phyloP scores from a whole-genome alignment of 371 early-diverging fungal species.

The Phascolomyces articulosus region DNA sequence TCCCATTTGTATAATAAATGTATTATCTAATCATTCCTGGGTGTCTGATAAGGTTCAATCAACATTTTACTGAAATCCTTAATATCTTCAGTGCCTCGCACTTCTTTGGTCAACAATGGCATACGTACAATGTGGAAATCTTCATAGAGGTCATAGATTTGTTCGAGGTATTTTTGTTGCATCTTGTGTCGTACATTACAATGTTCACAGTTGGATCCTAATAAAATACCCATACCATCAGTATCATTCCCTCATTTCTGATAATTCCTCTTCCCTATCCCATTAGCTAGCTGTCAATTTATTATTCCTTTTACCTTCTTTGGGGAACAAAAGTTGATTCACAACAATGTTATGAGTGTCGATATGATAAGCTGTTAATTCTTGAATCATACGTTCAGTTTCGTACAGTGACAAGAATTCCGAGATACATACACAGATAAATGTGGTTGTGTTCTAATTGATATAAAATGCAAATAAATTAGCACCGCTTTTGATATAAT shows the following conservation, averaged over 20 bases:
- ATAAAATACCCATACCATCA: not conserved
- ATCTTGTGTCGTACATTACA: conserved; percentile 95
- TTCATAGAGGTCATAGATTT: conserved; percentile 97
- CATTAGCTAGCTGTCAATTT: too few species aligned
- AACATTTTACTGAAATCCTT: conserved; percentile 91
- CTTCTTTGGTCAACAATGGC: conserved; percentile 95
- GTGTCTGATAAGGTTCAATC: conserved; percentile 68
- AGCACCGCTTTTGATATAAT: too few species aligned
- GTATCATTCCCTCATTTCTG: too few species aligned
- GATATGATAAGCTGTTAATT: conserved; percentile 93
- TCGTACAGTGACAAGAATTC: conserved; percentile 99
- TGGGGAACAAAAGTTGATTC: conserved; percentile 97
- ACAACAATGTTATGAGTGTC: conserved; percentile 99
- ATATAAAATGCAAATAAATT: too few species aligned
- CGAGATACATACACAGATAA: conserved; percentile 98
- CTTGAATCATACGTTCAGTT: conserved; percentile 99
- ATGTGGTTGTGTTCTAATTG: conserved; percentile 91
- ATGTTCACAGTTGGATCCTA: conserved; percentile 91
- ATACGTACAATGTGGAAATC: conserved; percentile 93
- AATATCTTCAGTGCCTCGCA: conserved; percentile 93
- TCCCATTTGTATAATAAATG: conserved; percentile 5
- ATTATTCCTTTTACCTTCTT: conserved; percentile 61
- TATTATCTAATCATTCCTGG: not conserved
- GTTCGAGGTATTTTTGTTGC: conserved; percentile 97
- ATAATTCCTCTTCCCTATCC: too few species aligned